Conservation (phyloP, 768 basidiomycete species). For the Tulasnella sp. region DNA sequence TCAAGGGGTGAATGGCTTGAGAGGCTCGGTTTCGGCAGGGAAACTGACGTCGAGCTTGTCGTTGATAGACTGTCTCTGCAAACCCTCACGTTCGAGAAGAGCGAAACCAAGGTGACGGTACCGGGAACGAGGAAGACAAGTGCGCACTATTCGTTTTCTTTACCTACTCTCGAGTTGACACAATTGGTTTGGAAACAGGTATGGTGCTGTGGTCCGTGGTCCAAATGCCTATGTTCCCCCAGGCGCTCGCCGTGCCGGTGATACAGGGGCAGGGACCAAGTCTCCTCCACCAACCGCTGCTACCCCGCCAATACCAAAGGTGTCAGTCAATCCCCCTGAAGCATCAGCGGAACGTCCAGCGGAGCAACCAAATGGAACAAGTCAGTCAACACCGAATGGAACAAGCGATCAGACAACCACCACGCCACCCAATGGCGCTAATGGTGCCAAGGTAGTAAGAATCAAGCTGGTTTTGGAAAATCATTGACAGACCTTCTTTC, state of each 20-base stretch:
- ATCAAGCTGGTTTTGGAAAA: too few species aligned
- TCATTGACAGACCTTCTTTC: neutral
- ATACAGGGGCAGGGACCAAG: neutral
- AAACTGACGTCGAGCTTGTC: slow-evolving; percentile 27
- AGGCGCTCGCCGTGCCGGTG: slow-evolving; percentile 60
- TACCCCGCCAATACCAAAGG: slow-evolving; percentile 22
- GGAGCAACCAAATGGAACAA: slow-evolving; percentile 19
- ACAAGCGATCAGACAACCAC: slow-evolving; percentile 9
- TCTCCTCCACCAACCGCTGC: slow-evolving; percentile 35
- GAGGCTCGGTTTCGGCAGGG: neutral
- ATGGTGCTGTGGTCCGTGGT: slow-evolving; percentile 85
- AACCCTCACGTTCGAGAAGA: slow-evolving; percentile 92
- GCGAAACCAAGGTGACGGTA: slow-evolving; percentile 64
- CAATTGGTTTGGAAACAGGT: slow-evolving; percentile 50
- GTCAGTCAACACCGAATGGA: slow-evolving; percentile 8
- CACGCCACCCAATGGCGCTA: neutral
- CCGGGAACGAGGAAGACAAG: slow-evolving; percentile 94
- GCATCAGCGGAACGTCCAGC: slow-evolving; percentile 1
- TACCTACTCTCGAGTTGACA: slow-evolving; percentile 34
- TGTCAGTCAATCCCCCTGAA: slow-evolving; percentile 28
- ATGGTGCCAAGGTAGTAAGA: neutral
- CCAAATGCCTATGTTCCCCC: slow-evolving; percentile 93
- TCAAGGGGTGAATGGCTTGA: slow-evolving; percentile 58
- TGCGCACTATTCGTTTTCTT: slow-evolving; percentile 41
- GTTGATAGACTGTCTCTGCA: slow-evolving; percentile 51